Evolutionary conservation across 139 green algal genomes (phyloP).

Genomic region (Chlorella sorokiniana): DNA sequence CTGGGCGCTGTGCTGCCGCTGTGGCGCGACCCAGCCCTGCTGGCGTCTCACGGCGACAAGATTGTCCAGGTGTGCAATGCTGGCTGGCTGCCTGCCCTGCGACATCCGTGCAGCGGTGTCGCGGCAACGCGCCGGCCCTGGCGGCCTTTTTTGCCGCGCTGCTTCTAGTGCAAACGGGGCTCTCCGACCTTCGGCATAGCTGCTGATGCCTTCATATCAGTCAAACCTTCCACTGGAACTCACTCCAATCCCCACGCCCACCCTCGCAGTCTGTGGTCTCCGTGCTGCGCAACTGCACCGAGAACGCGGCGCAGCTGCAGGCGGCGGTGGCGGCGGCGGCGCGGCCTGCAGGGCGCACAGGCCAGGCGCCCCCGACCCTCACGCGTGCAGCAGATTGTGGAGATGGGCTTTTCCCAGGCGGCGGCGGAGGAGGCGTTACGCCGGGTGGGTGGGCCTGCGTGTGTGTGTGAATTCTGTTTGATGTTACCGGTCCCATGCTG

Average conservation of each 20-base stretch:
- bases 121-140: no score
- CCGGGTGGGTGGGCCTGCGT: conserved; percentile 33
- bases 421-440: conserved; percentile 79
- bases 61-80: conserved; percentile 24
- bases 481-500: no score
- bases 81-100: no score
- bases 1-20: conserved; percentile 74
- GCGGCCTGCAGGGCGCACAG: not conserved
- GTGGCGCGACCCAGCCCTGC: conserved; percentile 63
- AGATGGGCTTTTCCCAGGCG: conserved; percentile 89
- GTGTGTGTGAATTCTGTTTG: no score
- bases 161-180: no score
- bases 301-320: conserved; percentile 36
- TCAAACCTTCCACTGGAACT: not conserved
- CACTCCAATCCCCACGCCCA: not conserved
- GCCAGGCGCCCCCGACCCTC: conserved; percentile 42
- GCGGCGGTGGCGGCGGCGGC: conserved; percentile 30
- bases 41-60: conserved; percentile 25
- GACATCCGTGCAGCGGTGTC: no score
- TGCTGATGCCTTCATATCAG: no score
- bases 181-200: no score
- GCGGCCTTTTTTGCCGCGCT: no score
- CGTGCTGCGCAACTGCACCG: conserved; percentile 64
- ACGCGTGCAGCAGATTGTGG: conserved; percentile 72
- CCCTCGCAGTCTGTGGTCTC: conserved; percentile 45